These are phyloP conservation scores for Tylopilus plumbeoviolaceoides DNA, from an alignment of 768 basidiomycete species.

Conservation along the genomic window DNA sequence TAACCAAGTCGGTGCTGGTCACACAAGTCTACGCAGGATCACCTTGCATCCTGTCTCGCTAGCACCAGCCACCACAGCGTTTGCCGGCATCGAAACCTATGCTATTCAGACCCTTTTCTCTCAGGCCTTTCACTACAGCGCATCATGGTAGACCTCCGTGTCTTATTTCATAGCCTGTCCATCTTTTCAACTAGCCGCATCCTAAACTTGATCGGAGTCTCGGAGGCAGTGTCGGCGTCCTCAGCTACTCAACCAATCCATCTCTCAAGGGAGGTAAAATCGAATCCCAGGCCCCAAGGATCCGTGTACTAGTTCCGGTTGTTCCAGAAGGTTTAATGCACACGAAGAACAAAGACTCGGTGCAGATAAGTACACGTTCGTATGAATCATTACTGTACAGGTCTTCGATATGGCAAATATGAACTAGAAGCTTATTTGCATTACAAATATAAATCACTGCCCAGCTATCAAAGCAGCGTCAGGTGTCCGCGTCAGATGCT, in stretches of 20 bases:
- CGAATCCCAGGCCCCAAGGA: neutral
- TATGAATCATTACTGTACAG: conserved; percentile 1
- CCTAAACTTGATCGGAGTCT: neutral
- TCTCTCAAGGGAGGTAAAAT: neutral
- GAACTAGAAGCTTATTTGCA: no score
- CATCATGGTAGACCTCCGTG: conserved; percentile 1
- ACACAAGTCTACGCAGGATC: no score
- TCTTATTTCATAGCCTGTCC: no score
- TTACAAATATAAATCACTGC: no score
- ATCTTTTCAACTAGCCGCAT: neutral
- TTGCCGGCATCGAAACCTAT: neutral
- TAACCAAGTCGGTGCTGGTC: no score
- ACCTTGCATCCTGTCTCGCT: no score
- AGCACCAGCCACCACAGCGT: neutral
- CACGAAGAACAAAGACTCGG: neutral
- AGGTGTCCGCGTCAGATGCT: no score
- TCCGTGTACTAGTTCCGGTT: conserved; percentile 3
- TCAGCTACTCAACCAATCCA: neutral
- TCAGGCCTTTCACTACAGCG: neutral
- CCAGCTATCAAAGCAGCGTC: neutral
- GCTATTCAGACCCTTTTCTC: conserved; percentile 9
- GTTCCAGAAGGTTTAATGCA: conserved; percentile 1
- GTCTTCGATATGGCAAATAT: neutral
- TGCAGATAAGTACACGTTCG: no score
- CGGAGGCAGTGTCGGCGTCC: neutral